Conservation (phyloP, 2,329 filamentous ascomycete genomes). For the Colletotrichum salicis region DNA sequence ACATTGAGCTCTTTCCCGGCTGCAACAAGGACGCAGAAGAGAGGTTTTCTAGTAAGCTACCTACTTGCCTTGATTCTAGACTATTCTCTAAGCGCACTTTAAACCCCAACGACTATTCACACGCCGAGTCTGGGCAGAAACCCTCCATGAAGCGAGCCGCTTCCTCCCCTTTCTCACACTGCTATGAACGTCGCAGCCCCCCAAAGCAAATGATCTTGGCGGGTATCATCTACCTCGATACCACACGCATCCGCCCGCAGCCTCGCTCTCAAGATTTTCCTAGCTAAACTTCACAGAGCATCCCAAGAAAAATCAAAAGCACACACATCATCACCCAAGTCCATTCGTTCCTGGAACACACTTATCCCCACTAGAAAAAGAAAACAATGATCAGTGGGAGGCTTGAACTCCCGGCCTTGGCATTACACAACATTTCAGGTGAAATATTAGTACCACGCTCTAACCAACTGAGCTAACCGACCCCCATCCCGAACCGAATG, state of each 20-base stretch:
- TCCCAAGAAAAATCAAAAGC: background rate
- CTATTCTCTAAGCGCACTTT: too few relatives aligned
- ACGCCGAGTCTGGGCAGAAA: too few relatives aligned
- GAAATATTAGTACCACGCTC: slow-evolving; percentile 35
- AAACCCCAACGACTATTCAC: too few relatives aligned
- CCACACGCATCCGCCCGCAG: background rate
- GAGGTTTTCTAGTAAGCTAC: background rate
- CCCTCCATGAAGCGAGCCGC: too few relatives aligned
- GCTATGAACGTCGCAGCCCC: too few relatives aligned
- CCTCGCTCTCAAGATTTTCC: too few relatives aligned
- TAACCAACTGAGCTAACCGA: slow-evolving; percentile 36
- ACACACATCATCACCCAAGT: background rate
- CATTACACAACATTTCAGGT: slow-evolving; percentile 21
- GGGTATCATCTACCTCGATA: background rate
- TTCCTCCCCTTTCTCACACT: too few relatives aligned
- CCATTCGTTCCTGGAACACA: background rate
- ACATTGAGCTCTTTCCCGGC: background rate
- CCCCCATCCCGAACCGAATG: background rate
- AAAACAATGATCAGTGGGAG: slow-evolving; percentile 28
- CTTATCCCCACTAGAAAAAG: background rate
- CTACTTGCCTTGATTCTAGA: too few relatives aligned
- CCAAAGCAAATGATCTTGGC: too few relatives aligned
- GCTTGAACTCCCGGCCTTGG: slow-evolving; percentile 34
- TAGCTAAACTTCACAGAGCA: too few relatives aligned
- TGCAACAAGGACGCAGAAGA: background rate